Evolutionary conservation across 345 rosid genomes (phyloP).

Genomic region (Luvunga scandens): DNA sequence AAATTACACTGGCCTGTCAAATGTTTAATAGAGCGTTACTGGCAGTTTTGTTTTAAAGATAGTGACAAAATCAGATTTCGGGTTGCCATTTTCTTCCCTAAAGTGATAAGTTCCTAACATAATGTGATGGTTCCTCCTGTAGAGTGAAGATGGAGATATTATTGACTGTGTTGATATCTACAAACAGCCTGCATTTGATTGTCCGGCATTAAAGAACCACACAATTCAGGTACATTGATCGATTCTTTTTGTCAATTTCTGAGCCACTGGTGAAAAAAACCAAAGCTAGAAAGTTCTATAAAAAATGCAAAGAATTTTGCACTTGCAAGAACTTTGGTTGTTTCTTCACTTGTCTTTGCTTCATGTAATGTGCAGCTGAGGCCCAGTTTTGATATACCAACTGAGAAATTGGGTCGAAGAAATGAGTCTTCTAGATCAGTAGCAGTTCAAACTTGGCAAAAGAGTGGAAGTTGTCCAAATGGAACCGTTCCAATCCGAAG

Average conservation of each 20-base stretch:
- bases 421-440: conserved; percentile 13
- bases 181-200: conserved; percentile 35
- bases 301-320: background rate
- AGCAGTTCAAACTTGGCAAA: conserved; percentile 41
- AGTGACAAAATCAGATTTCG: background rate
- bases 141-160: conserved; percentile 32
- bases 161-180: conserved; percentile 35
- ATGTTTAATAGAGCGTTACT: background rate
- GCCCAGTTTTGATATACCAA: conserved; percentile 24
- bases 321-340: background rate
- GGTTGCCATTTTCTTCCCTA: background rate
- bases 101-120: background rate
- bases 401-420: background rate
- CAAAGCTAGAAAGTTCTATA: background rate
- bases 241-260: background rate
- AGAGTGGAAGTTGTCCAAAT: conserved; percentile 39
- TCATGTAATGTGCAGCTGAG: conserved; percentile 33
- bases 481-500: conserved; percentile 55
- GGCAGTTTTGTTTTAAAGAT: background rate
- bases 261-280: background rate
- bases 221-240: conserved; percentile 23
- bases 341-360: background rate
- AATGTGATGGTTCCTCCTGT: background rate
- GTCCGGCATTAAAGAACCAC: conserved; percentile 23
- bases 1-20: background rate